Conservation (phyloP, 345 rosid species). For the Carallia pectinifolia region DNA sequence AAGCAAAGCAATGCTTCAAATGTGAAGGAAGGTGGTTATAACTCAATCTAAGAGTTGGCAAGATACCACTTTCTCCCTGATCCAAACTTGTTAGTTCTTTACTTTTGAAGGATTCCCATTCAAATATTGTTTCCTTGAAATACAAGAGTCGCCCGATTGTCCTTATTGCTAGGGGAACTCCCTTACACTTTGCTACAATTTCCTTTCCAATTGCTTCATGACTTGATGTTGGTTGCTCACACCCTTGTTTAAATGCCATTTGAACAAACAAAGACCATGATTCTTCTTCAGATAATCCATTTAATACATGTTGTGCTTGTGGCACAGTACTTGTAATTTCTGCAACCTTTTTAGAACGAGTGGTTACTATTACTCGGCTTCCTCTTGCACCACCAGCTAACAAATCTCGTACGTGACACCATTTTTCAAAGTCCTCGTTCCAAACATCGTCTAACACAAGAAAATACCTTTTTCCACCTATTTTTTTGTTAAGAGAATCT, state of each 20-base stretch:
- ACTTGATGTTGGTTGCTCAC: neutral
- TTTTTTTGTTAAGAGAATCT: neutral
- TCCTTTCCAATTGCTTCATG: slow-evolving; percentile 1
- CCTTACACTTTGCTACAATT: slow-evolving; percentile 13
- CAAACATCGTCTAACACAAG: slow-evolving; percentile 30
- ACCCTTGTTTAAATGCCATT: slow-evolving; percentile 10
- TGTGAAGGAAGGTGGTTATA: slow-evolving; percentile 27
- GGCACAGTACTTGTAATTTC: slow-evolving; percentile 1
- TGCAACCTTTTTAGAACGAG: slow-evolving; percentile 22
- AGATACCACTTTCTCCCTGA: neutral
- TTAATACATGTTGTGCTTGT: neutral
- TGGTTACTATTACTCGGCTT: slow-evolving; percentile 24
- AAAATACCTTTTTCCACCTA: slow-evolving; percentile 11
- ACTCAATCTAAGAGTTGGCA: slow-evolving; percentile 22
- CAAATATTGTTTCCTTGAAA: slow-evolving; percentile 4
- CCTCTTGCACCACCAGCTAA: slow-evolving; percentile 15
- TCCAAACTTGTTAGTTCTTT: neutral
- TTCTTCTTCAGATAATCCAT: neutral
- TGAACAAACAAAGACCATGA: slow-evolving; percentile 23
- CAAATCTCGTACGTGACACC: slow-evolving; percentile 11
- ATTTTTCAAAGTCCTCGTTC: slow-evolving; percentile 12
- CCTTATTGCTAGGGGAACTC: slow-evolving; percentile 20
- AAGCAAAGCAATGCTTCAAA: slow-evolving; percentile 33
- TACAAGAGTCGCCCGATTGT: slow-evolving; percentile 9
- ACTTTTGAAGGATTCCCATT: slow-evolving; percentile 14